Evolutionary conservation across 1,284 basidiomycete genomes (phyloP), one percentile per base, ranked within the genome.

Genomic region (Psilocybe mexicana): DNA sequence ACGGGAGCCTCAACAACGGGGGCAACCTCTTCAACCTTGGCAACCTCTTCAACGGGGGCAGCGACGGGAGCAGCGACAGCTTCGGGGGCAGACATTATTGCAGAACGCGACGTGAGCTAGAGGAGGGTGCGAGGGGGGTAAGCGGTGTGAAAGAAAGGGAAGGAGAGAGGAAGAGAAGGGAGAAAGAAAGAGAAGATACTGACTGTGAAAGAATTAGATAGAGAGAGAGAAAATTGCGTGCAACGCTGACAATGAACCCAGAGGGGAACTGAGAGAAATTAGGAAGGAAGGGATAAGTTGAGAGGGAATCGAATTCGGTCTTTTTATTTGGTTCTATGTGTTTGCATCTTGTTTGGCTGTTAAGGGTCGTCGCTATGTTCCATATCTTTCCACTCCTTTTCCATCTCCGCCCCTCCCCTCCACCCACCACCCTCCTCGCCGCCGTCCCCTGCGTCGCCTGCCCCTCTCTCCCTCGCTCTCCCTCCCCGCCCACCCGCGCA

Each of bases 61-160:
- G 71, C 73, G 61, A 63, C 61, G 69, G 71, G 67, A 60, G 74
- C 76, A 73, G 76, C 75, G 70, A 78, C 70, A 70, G 76, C 74
- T 73, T 85, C 86, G 69, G 84, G 71, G 71, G 87, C 82, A 80
- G 91, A 92, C 89, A 92, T 92, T 89, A 91, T 83, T 76, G 79
- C 77, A 80, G 75, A 74, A 76, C 75, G 76, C 68, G 72, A 78
- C 77, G 76, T 77, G 79, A 80, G 81, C 79, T 84, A 69, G 5
- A 62, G 24, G 14, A 23, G 4, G 30, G 43, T 6, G 23, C 28
- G 25, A 28, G 46, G 30, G 18, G 28, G 25, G 58, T 45, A 54
- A 64, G 43, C 44, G 18, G 24, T 38, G 54, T 25, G 55, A 35
- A 28, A 26, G 28, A 30, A 55, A 28, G 38, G 36, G 35, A 42